Conservation (phyloP, 148 eudicot species). For the Cornus kousa region DNA sequence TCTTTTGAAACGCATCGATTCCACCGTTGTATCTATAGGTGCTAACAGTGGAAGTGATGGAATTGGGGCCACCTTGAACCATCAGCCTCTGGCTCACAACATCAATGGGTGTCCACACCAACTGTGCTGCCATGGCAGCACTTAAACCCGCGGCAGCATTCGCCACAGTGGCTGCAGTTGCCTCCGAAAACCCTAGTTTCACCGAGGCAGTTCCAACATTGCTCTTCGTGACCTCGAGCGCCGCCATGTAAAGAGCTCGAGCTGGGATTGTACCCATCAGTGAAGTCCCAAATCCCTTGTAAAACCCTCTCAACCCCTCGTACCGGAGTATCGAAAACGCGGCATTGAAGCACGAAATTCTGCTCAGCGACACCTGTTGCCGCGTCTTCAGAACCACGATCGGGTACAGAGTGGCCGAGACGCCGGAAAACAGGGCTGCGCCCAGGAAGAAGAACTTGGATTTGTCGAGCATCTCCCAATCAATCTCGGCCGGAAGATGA, state of each 20-base stretch:
- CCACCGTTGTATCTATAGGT: conserved; percentile 32
- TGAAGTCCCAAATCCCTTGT: conserved; percentile 78
- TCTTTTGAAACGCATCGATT: conserved; percentile 46
- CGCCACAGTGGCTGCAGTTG: conserved; percentile 54
- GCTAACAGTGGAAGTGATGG: neutral
- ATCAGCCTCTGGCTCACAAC: conserved; percentile 62
- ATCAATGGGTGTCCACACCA: conserved; percentile 68
- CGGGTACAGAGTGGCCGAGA: conserved; percentile 71
- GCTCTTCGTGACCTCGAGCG: conserved; percentile 78
- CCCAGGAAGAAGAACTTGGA: conserved; percentile 83
- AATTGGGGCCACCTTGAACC: conserved; percentile 41
- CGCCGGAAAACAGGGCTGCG: conserved; percentile 82
- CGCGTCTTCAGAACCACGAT: conserved; percentile 79
- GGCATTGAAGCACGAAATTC: conserved; percentile 42
- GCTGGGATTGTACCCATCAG: conserved; percentile 87
- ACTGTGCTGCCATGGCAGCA: conserved; percentile 58
- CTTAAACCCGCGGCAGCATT: conserved; percentile 53
- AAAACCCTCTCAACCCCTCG: conserved; percentile 65
- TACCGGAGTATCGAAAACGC: conserved; percentile 41
- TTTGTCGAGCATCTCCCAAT: conserved; percentile 86
- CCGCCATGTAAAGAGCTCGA: conserved; percentile 76
- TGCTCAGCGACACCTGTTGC: conserved; percentile 47
- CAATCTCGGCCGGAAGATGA: conserved; percentile 66
- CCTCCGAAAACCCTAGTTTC: conserved; percentile 52
- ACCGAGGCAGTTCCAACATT: conserved; percentile 46